Evolutionary conservation across 805 yeast genomes (phyloP).

Genomic region (Wickerhamomyces ciferrii): DNA sequence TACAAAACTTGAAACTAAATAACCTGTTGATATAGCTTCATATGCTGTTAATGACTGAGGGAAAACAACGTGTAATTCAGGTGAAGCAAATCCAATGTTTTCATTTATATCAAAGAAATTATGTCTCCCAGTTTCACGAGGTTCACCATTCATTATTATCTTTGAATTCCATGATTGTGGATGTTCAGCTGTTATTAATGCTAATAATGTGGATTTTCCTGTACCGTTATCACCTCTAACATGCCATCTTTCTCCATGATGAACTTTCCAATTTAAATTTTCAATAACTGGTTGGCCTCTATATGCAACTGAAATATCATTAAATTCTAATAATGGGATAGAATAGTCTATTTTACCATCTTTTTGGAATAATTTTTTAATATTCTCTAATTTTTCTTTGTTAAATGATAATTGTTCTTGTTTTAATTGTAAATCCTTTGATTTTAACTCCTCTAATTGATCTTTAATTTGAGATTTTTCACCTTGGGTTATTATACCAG

Average conservation of each 20-base stretch:
- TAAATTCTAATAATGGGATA: conserved; percentile 41
- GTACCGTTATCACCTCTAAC: conserved; percentile 86
- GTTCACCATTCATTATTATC: conserved; percentile 56
- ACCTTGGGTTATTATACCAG: conserved; percentile 52
- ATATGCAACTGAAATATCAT: conserved; percentile 61
- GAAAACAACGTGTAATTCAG: conserved; percentile 87
- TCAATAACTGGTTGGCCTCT: conserved; percentile 54
- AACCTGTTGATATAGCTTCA: conserved; percentile 69
- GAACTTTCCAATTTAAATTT: conserved; percentile 61
- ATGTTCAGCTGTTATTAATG: conserved; percentile 88
- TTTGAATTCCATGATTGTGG: conserved; percentile 91
- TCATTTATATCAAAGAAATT: conserved; percentile 76
- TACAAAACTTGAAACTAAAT: conserved; percentile 56
- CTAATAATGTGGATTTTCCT: conserved; percentile 85
- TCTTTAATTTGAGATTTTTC: conserved; percentile 21
- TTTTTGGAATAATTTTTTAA: conserved; percentile 11
- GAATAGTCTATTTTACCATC: conserved; percentile 7
- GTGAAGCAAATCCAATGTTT: conserved; percentile 81
- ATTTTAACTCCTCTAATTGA: conserved; percentile 17
- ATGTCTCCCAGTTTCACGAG: conserved; percentile 68
- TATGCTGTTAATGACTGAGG: conserved; percentile 50
- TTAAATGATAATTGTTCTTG: conserved; percentile 7
- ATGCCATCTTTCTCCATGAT: conserved; percentile 80
- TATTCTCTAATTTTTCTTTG: conserved; percentile 11
- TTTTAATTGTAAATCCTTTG: conserved; percentile 12